Percentiles rank a stretch among this genome's conserved stretches.
Evolutionary conservation across 495 filamentous ascomycete genomes (phyloP).

Genomic region (Usnea hakonensis): DNA sequence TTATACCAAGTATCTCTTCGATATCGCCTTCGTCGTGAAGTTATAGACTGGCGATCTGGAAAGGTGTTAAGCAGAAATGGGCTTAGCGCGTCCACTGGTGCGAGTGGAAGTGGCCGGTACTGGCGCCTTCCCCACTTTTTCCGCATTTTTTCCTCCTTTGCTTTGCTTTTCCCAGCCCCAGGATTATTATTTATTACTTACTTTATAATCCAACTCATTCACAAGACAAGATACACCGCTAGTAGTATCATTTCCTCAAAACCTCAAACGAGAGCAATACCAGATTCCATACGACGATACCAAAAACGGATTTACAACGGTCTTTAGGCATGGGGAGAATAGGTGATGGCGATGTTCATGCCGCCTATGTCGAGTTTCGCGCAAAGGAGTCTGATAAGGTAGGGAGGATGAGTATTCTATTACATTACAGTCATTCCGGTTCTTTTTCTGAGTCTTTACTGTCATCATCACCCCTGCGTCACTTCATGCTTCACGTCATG

Average conservation of each 20-base stretch:
- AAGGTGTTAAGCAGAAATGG: background rate
- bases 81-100: too few species aligned
- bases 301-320: constrained; percentile 5
- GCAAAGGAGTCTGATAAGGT: constrained; percentile 57
- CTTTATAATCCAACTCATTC: too few species aligned
- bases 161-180: background rate
- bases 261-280: constrained; percentile 5
- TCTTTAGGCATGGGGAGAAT: constrained; percentile 44
- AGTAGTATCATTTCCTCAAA: constrained; percentile 10
- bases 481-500: constrained; percentile 11
- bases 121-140: background rate
- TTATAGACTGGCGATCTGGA: too few species aligned
- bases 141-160: too few species aligned
- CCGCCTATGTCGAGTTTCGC: constrained; percentile 52
- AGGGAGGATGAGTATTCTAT: too few species aligned
- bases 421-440: background rate
- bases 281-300: constrained; percentile 9
- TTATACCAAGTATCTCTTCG: too few species aligned
- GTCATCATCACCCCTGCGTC: background rate
- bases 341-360: constrained; percentile 51
- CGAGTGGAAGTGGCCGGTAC: background rate
- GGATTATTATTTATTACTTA: background rate
- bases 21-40: too few species aligned
- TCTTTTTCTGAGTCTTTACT: too few species aligned
- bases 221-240: constrained; percentile 4